Base-by-base conservation (phyloP, 139 green algal genomes). In the Deuterostichococcus epilithicus region DNA sequence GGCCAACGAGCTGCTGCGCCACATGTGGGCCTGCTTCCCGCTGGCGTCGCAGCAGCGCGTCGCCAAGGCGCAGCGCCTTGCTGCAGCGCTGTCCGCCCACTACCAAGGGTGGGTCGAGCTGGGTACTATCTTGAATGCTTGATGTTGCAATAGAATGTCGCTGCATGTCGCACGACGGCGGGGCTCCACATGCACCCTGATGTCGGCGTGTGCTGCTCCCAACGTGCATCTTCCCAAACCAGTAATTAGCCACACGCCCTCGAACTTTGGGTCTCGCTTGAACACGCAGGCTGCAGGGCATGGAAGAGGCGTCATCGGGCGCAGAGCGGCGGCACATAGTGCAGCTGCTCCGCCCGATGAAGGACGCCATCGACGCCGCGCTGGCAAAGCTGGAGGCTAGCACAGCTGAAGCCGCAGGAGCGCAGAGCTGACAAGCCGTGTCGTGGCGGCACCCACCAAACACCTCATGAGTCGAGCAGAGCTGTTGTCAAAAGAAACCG, bases 1-100 rank as follows among this genome's bases (percentile, higher is more conserved):
- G 22, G 78, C 86, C 60, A 91, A 94, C 78, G 90, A 94, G 88
- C 81, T 94, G 80, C 79, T 94, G 74, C 80, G 90, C 0, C 90
- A 94, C 79, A 88, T 94, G 68, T 94, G 90, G 90, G 78, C 77
- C 30, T 78, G 71, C 22, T 82, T 90, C 32, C 87, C 88, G 0
- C 37, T 85, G 25, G 82, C 76, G 45, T 81, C 73, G 8, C 52
- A 80, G 0, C 63, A 75, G 1, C 81, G 83, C 20, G 67, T 79
- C 15, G 60, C 76, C 2, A 88, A 90, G 74, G 82, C 86, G 0
- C 33, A 35, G 25, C 71, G 80, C 38, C 74, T 94, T 47, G 72
- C 78, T 13, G 38, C 42, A 6, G 68, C 80, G 33, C 74, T 91
- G 36, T n/a, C 68, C 10, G 44, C 75, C 25, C 87, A 90, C 63